phyloP scores from a whole-genome alignment of 1,139 yeast genomes.

The Eremothecium gossypii region DNA sequence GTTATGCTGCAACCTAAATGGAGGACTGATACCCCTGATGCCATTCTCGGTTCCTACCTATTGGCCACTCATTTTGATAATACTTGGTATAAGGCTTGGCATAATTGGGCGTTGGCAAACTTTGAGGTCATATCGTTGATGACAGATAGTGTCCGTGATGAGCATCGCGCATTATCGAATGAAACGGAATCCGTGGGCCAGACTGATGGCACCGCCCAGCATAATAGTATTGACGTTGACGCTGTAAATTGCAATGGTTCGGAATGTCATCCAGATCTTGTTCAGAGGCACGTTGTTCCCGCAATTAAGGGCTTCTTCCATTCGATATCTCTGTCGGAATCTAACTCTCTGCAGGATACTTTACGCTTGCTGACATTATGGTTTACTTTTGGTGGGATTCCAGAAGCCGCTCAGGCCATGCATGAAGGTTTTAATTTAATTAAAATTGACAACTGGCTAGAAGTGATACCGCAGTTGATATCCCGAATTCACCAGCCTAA shows the following conservation, averaged over 20 bases:
- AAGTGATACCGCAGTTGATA: slow-evolving; percentile 89
- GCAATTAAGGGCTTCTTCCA: slow-evolving; percentile 94
- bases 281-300: slow-evolving; percentile 84
- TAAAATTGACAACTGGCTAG: slow-evolving; percentile 87
- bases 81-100: slow-evolving; percentile 98
- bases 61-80: slow-evolving; percentile 91
- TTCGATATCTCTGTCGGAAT: slow-evolving; percentile 78
- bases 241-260: slow-evolving; percentile 16
- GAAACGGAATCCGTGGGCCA: slow-evolving; percentile 17
- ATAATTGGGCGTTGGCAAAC: slow-evolving; percentile 97
- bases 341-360: slow-evolving; percentile 88
- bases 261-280: slow-evolving; percentile 46
- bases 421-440: slow-evolving; percentile 86
- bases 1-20: slow-evolving; percentile 69
- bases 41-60: slow-evolving; percentile 82
- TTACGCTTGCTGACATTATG: slow-evolving; percentile 81
- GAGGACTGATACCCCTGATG: slow-evolving; percentile 58
- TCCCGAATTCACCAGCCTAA: slow-evolving; percentile 96
- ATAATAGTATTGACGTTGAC: slow-evolving; percentile 14
- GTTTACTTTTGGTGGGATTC: slow-evolving; percentile 91
- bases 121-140: slow-evolving; percentile 81
- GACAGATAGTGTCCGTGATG: slow-evolving; percentile 34
- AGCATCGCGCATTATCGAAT: slow-evolving; percentile 12
- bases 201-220: slow-evolving; percentile 20
- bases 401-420: slow-evolving; percentile 87